Percentiles rank a stretch among this genome's conserved stretches.
phyloP scores from a whole-genome alignment of 768 basidiomycete species.

The Cyclocybe aegerita region DNA sequence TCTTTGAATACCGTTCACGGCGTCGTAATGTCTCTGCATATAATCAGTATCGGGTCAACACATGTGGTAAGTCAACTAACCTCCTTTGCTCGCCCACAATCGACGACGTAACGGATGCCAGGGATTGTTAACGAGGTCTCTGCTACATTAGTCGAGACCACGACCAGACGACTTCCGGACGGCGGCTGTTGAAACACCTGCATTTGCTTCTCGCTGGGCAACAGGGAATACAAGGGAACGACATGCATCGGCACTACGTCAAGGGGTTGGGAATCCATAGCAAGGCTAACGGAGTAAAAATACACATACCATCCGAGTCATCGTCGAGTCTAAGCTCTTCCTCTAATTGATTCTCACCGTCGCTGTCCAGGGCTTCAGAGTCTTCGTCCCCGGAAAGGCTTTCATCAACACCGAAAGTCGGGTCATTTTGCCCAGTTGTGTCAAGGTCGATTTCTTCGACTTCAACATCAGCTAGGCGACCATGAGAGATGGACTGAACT shows the following conservation, averaged over 20 bases:
- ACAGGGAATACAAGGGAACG: slow-evolving; percentile 89
- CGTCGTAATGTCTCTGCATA: slow-evolving; percentile 78
- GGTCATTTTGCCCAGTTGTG: slow-evolving; percentile 38
- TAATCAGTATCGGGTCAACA: not conserved
- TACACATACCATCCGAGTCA: slow-evolving; percentile 62
- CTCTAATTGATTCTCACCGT: slow-evolving; percentile 58
- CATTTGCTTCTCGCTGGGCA: slow-evolving; percentile 95
- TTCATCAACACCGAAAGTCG: slow-evolving; percentile 71
- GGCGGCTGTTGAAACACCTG: slow-evolving; percentile 88
- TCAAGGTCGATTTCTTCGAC: slow-evolving; percentile 81
- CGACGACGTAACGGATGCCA: slow-evolving; percentile 96
- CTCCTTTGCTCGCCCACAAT: slow-evolving; percentile 94
- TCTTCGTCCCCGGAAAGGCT: slow-evolving; percentile 66
- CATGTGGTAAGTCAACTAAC: slow-evolving; percentile 33
- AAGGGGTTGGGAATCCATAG: slow-evolving; percentile 2
- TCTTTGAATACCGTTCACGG: slow-evolving; percentile 79
- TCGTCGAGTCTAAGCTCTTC: slow-evolving; percentile 64
- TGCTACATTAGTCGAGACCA: slow-evolving; percentile 94
- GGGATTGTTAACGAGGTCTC: slow-evolving; percentile 98
- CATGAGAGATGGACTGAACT: slow-evolving; percentile 1
- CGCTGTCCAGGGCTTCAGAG: slow-evolving; percentile 73
- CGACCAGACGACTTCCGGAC: slow-evolving; percentile 77
- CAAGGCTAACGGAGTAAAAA: slow-evolving; percentile 2
- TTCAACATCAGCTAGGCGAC: slow-evolving; percentile 64
- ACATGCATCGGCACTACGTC: slow-evolving; percentile 86